Evolutionary conservation across 2,329 filamentous ascomycete genomes (phyloP).

Genomic region (Neurospora sp.): DNA sequence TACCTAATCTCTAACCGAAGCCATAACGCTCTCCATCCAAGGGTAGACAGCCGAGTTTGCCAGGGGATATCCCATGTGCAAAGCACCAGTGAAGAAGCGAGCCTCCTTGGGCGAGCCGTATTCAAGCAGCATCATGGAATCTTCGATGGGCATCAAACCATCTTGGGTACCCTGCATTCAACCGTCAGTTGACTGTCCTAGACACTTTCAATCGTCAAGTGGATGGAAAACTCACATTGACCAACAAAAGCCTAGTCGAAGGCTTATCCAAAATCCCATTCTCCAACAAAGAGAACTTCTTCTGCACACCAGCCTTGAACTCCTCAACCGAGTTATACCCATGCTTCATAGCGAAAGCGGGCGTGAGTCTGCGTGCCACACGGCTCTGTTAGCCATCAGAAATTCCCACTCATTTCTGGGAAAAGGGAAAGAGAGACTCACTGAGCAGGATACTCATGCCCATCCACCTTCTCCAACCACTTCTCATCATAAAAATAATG

Average conservation of each 20-base stretch:
- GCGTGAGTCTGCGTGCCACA: slow-evolving; percentile 30
- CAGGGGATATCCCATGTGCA: slow-evolving; percentile 60
- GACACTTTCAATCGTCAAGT: background rate
- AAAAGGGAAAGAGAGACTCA: slow-evolving; percentile 19
- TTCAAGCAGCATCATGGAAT: slow-evolving; percentile 54
- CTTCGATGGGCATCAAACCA: slow-evolving; percentile 58
- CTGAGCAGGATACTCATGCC: slow-evolving; percentile 57
- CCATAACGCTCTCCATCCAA: slow-evolving; percentile 50
- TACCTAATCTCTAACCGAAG: slow-evolving; percentile 13
- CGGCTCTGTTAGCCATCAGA: slow-evolving; percentile 1
- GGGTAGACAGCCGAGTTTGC: slow-evolving; percentile 48
- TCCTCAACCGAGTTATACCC: slow-evolving; percentile 48
- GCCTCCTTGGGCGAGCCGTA: slow-evolving; percentile 56
- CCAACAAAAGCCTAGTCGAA: slow-evolving; percentile 46
- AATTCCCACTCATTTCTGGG: background rate
- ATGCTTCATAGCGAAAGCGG: slow-evolving; percentile 51
- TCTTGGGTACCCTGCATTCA: slow-evolving; percentile 44
- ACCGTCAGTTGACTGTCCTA: background rate
- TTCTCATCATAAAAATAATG: slow-evolving; percentile 50
- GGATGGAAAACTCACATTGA: slow-evolving; percentile 38
- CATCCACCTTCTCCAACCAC: slow-evolving; percentile 52
- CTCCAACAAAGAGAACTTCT: slow-evolving; percentile 53
- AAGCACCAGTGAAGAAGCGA: slow-evolving; percentile 48
- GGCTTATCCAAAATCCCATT: slow-evolving; percentile 45
- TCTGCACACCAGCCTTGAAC: slow-evolving; percentile 43